Base-by-base conservation (phyloP, 1,139 yeast species). In the Pichiaceae sp. region DNA sequence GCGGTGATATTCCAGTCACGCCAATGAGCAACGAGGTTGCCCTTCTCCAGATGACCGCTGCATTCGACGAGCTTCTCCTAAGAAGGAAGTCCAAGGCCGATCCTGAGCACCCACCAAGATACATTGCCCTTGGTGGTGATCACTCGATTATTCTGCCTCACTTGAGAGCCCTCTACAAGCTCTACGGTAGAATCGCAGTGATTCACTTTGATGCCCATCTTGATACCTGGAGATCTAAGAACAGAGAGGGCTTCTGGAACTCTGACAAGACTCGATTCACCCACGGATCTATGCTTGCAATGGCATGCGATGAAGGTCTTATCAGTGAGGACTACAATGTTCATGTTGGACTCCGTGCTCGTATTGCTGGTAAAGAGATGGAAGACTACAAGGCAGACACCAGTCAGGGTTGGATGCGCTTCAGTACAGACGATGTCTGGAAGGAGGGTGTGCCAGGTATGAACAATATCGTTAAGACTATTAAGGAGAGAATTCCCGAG, bases 1-100 rank as follows among this genome's bases (percentile, higher is more conserved):
- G 93, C 60, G 86, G 85, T n/a, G 93, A 81, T 57, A 73, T 81
- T 35, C 89, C 89, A 1, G 75, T 80, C 14, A 68, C 85, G 1
- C 91, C 91, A 15, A 75, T 81, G 77, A 89, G 81, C 54, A 81
- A 80, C 52, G 50, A 59, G 15, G 59, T 82, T 43, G 91, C 89
- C 0, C 68, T 80, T 50, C 63, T 67, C 47, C 89, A 81, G 56
- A 80, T 82, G 89, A 69, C 75, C 7, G 59, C 64, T 48, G 93
- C 77, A 0, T 81, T 77, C 56, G 72, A 68, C 40, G 83, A 77
- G 48, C 62, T 81, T 42, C 48, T 78, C 32, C 47, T 54, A 25
- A 62, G 54, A 38, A 39, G 57, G 32, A 34, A 32, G 12, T 48
- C 61, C 40, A 24, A 48, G 1, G 32, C 30, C 19, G 45, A 49